Evolutionary conservation across 108 stramenopile species (phyloP), one percentile per base, ranked within the genome.

Genomic region (Pinguiococcus pyrenoidosus): DNA sequence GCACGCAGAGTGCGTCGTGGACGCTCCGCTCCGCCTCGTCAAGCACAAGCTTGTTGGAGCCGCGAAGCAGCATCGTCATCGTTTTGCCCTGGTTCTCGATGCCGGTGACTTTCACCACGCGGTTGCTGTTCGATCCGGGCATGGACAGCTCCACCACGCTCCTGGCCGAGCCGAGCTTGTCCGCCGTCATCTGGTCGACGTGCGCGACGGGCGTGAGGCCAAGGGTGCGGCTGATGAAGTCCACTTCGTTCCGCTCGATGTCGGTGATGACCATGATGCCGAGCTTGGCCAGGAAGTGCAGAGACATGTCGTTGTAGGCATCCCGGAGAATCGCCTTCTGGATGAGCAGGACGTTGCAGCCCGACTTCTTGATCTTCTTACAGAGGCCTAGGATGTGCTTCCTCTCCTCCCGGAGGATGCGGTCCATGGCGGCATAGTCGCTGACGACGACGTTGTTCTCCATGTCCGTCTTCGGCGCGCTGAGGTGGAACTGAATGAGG

Each of bases 391-490:
- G 74, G 53, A 96, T 84, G 69, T 87, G 82, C 60, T 49, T 35
- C 10, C 48, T 34, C 68, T 92, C 93, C 50, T 91, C 93, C 18
- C 89, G 77, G 12, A 99, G 74, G 46, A 99, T 85, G 13, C 96
- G 85, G 70, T 99, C 96, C 96, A 99, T 99, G 57, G 90, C 86
- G 26, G 90, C 89, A 65, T 99, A 99, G 68, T 99, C 96, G 12
- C 72, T 75, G 23, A 99, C 92, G 16, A 99, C 91, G 25, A 96
- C 90, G 53, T 82, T 94, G 74, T 96, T 96, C 80, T 99, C 96
- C 88, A 99, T 99, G 71, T 99, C 96, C 9, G 93, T 96, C 72
- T 99, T 99, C 55, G 96, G 96, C 22, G 96, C 96, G 10, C 83
- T 85, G 17, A 99, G 80, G 74, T 89, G 91, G 79, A 89, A 96